Evolutionary conservation across 192 early-diverging fungal genomes (phyloP).

Genomic region (Phlyctochytrium planicorne): DNA sequence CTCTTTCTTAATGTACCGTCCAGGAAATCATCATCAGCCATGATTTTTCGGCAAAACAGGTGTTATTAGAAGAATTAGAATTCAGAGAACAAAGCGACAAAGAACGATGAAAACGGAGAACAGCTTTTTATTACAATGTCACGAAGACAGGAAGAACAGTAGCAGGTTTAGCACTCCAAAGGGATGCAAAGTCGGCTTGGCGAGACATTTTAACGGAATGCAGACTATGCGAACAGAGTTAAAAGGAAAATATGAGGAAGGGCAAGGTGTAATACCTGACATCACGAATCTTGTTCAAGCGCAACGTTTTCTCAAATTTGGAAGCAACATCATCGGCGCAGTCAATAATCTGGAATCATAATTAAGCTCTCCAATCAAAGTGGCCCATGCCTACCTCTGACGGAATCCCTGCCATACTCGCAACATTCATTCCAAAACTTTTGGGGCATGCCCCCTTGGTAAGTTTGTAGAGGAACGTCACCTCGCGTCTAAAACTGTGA

Average conservation of each 20-base stretch:
- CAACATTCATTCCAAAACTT: constrained; percentile 98
- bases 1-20: not conserved
- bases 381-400: constrained; percentile 40
- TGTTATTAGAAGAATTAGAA: not conserved
- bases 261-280: too few relatives aligned
- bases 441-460: constrained; percentile 81
- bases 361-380: not conserved
- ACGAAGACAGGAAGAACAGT: too few relatives aligned
- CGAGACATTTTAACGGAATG: constrained; percentile 19
- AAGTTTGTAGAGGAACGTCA: constrained; percentile 95
- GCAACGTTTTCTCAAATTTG: constrained; percentile 67
- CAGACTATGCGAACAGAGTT: not conserved
- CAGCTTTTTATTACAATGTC: too few relatives aligned
- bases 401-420: constrained; percentile 93
- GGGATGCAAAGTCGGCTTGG: constrained; percentile 30
- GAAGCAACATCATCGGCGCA: constrained; percentile 70
- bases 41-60: not conserved
- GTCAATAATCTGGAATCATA: constrained; percentile 52
- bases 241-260: too few relatives aligned
- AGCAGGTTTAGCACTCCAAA: constrained; percentile 18
- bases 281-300: constrained; percentile 14
- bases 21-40: not conserved
- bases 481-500: constrained; percentile 53
- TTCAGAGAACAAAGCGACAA: not conserved
- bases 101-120: not conserved